Evolutionary conservation across 2,329 filamentous ascomycete species (phyloP).

Genomic region (Botrytis medusae): DNA sequence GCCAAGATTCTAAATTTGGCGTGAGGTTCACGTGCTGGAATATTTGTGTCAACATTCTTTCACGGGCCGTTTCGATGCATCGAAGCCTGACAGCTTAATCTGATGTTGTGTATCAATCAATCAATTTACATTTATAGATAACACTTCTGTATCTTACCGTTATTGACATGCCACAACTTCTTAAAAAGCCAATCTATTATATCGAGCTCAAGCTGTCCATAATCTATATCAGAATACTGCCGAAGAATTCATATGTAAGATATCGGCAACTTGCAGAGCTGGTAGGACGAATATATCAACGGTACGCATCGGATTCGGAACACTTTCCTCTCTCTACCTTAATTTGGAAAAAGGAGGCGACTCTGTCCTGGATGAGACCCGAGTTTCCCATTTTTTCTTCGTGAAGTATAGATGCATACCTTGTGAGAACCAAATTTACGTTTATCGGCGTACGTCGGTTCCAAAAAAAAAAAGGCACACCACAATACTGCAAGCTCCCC

Average conservation of each 20-base stretch:
- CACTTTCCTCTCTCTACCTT: neutral
- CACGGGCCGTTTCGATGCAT: neutral
- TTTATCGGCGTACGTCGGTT: neutral
- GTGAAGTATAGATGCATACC: neutral
- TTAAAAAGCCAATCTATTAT: neutral
- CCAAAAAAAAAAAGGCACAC: neutral
- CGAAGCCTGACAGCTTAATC: neutral
- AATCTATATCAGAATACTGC: neutral
- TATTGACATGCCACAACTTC: neutral
- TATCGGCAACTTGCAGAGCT: neutral
- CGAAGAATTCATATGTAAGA: neutral
- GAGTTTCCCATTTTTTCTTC: neutral
- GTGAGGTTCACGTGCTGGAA: neutral
- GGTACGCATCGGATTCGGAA: neutral
- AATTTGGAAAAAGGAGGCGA: neutral
- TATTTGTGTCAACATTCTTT: neutral
- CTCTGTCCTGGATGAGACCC: neutral
- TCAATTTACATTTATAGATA: neutral
- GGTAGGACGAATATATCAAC: neutral
- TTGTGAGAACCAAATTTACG: neutral
- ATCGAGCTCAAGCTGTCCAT: neutral
- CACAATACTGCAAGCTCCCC: neutral
- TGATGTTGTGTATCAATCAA: conserved; percentile 9
- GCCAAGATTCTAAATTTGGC: conserved; percentile 1
- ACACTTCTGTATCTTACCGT: neutral